Base-by-base conservation (phyloP, 2,329 filamentous ascomycete species). In the Bipolaris zeicola region DNA sequence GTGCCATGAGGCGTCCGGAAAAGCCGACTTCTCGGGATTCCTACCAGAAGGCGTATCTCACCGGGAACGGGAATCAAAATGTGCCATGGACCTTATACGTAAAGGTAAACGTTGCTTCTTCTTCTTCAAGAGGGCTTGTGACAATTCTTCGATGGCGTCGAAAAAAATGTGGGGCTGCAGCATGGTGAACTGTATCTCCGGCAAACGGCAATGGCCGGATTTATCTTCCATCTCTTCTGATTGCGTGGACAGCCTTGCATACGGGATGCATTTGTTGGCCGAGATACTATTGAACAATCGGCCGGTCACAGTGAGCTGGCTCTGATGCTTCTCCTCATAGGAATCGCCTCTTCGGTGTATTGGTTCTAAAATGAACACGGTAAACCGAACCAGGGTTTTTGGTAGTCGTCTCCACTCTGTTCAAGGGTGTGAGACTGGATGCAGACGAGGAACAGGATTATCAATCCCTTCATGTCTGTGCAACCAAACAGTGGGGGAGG, bases 51-150 rank as follows among this genome's bases (percentile, higher is more conserved):
- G 16, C 8, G 44, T 11, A 6, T 37, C 37, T 26, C n/a, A 33
- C 44, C 33, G 20, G 14, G 20, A 26, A 11, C 16, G 8, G 3
- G 20, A 47, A 36, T n/a, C 8, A 11, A 7, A 37, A 26, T 14
- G 34, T 26, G 33, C 20, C 22, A 8, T 37, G 14, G 20, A n/a
- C 22, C 45, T 24, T 11, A 48, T 18, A 48, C 22, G 45, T 38
- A 48, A 48, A 48, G 11, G 34, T 22, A 28, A 16, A 48, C 45
- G 55, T 22, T 53, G 44, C 57, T 41, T 43, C n/a, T 24, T 43
- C n/a, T 24, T 48, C 24, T 8, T 37, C 3, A 46, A 3, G n/a
- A 31, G n/a, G 22, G 20, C 22, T 33, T 38, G 14, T 33, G 33
- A 16, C 22, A n/a, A 38, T 48, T 26, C 45, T 28, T 38, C n/a